A percentile compares a stretch with the other conserved stretches of the same genome.
Conservation (phyloP, 139 green algal species). For the Ettlia oleoabundans region DNA sequence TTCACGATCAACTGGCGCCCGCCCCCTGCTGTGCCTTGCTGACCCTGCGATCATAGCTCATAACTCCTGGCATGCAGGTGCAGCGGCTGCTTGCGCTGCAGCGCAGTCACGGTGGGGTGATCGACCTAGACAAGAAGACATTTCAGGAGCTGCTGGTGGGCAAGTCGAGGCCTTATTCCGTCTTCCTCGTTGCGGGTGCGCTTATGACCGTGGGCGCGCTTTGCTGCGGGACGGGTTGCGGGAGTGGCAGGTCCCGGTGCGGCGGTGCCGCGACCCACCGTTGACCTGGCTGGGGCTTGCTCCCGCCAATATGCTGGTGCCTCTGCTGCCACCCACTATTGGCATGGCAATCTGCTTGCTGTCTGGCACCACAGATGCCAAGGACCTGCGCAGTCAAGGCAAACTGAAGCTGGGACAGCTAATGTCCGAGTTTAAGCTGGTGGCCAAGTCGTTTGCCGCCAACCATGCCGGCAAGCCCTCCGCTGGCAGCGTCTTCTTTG, state of each 20-base stretch:
- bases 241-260: no score
- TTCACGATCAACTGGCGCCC: no score
- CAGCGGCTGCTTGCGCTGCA: conserved; percentile 43
- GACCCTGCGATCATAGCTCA: no score
- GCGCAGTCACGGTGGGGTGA: conserved; percentile 47
- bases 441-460: conserved; percentile 31
- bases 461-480: conserved; percentile 23
- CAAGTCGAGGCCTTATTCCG: conserved; percentile 51
- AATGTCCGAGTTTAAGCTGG: conserved; percentile 45
- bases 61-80: no score
- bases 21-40: no score
- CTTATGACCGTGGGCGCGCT: no score
- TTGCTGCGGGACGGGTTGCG: no score
- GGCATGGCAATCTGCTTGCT: not conserved
- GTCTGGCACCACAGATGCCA: conserved; percentile 27
- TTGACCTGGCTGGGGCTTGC: no score
- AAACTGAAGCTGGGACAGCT: conserved; percentile 47
- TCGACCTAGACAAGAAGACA: conserved; percentile 37
- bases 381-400: conserved; percentile 53
- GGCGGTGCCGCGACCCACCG: no score
- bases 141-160: conserved; percentile 47
- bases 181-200: conserved; percentile 58
- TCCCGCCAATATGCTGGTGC: not conserved
- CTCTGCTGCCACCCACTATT: no score
- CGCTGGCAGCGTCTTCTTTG: conserved; percentile 64